These are phyloP conservation scores for Rhizoclosmatium sp. DNA, from an alignment of 192 early-diverging fungal genomes.

Conservation along the genomic window DNA sequence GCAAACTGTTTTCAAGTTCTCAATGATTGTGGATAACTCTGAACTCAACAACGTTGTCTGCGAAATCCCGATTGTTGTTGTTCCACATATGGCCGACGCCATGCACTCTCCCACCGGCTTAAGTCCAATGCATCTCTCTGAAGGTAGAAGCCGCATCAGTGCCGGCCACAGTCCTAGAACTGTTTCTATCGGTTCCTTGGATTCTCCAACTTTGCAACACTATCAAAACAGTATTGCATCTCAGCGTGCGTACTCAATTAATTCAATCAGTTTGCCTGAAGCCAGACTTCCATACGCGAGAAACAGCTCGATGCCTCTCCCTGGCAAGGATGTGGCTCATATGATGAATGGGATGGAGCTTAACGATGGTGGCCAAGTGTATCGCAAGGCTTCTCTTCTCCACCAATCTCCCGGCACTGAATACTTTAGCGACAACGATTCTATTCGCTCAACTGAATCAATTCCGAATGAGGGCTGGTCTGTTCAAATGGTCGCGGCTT, in stretches of 20 bases:
- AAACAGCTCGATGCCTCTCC: not conserved
- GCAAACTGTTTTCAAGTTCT: slow-evolving; percentile 10
- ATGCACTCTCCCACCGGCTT: not conserved
- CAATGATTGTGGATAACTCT: slow-evolving; percentile 3
- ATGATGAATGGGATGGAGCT: not conserved
- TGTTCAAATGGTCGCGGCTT: slow-evolving; percentile 22
- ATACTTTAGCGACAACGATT: not conserved
- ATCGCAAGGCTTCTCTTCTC: not conserved
- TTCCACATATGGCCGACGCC: not conserved
- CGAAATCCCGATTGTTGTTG: not conserved
- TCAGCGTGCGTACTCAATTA: not conserved
- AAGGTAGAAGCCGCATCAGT: not conserved
- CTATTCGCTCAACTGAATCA: not conserved
- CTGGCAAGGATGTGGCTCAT: not conserved
- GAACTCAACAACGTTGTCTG: slow-evolving; percentile 2
- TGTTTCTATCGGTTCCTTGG: not conserved
- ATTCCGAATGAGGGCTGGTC: slow-evolving; percentile 5
- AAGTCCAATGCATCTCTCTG: not conserved
- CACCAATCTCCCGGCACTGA: not conserved
- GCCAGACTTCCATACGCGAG: not conserved
- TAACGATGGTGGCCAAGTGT: not conserved
- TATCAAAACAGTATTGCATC: not conserved
- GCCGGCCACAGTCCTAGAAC: not conserved
- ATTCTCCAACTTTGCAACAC: not conserved
- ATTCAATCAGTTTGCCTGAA: not conserved